A percentile compares a stretch with the other conserved stretches of the same genome.
phyloP scores from a whole-genome alignment of 805 yeast species.

The Candida namnaoensis region DNA sequence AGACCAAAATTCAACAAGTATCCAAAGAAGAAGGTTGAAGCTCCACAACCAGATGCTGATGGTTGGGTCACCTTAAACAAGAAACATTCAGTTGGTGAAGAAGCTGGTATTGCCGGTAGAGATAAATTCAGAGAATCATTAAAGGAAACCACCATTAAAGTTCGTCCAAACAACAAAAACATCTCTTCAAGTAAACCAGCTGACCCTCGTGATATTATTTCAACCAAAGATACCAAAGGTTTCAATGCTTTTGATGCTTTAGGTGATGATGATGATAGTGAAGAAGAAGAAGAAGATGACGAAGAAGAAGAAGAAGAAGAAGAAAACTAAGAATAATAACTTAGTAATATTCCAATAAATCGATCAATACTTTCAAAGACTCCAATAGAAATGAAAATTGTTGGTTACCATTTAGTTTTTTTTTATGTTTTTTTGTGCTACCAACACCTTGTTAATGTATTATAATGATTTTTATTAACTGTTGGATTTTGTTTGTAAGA shows the following conservation, averaged over 20 bases:
- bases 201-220: constrained; percentile 61
- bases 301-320: too few relatives aligned
- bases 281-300: constrained; percentile 20
- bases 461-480: too few relatives aligned
- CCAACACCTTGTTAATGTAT: too few relatives aligned
- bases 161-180: constrained; percentile 66
- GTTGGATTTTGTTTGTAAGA: too few relatives aligned
- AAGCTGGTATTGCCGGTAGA: constrained; percentile 39
- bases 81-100: constrained; percentile 36
- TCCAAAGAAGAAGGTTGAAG: constrained; percentile 36
- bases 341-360: too few relatives aligned
- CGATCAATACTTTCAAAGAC: too few relatives aligned
- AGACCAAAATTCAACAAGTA: constrained; percentile 53
- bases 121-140: constrained; percentile 34
- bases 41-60: constrained; percentile 58
- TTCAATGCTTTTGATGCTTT: constrained; percentile 83
- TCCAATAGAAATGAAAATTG: too few relatives aligned
- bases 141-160: constrained; percentile 38
- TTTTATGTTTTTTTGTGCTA: too few relatives aligned
- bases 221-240: constrained; percentile 55
- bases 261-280: constrained; percentile 43
- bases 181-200: constrained; percentile 68
- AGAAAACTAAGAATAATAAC: too few relatives aligned
- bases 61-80: constrained; percentile 71
- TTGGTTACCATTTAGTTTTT: too few relatives aligned